A percentile compares a stretch with the other conserved stretches of the same genome.
phyloP scores from a whole-genome alignment of 129 eudicot genomes.

The Escallonia herrerae region DNA sequence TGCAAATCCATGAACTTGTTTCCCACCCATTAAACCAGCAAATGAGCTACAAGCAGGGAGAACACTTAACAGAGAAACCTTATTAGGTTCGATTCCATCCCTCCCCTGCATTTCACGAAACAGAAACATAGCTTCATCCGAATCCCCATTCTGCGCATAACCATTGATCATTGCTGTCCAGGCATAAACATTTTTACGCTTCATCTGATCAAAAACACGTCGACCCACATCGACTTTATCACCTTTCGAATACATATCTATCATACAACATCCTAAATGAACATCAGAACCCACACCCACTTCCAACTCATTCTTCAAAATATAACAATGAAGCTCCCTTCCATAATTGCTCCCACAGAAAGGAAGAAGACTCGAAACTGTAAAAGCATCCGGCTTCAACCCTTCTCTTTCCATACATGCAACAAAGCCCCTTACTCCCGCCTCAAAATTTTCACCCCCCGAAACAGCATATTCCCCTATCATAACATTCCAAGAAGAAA shows the following conservation, averaged over 20 bases:
- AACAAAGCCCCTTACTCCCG: constrained; percentile 23
- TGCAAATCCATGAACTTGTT: constrained; percentile 42
- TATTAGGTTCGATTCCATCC: constrained; percentile 35
- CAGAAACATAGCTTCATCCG: constrained; percentile 32
- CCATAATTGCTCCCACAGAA: constrained; percentile 41
- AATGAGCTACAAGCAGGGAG: constrained; percentile 40
- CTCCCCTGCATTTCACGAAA: constrained; percentile 38
- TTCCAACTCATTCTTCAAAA: constrained; percentile 30
- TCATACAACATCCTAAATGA: constrained; percentile 47
- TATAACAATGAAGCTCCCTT: constrained; percentile 56
- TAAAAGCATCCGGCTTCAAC: constrained; percentile 38
- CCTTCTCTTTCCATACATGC: constrained; percentile 48
- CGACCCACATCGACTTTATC: constrained; percentile 28
- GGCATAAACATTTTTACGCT: constrained; percentile 24
- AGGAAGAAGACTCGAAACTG: constrained; percentile 45
- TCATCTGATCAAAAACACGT: constrained; percentile 37
- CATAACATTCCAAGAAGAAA: constrained; percentile 62
- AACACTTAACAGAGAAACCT: constrained; percentile 43
- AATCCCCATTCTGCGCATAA: constrained; percentile 27
- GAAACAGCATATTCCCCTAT: constrained; percentile 25
- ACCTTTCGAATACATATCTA: constrained; percentile 55
- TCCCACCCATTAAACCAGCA: constrained; percentile 42
- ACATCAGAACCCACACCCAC: constrained; percentile 23
- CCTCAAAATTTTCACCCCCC: not conserved
- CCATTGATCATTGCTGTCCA: constrained; percentile 68